These are phyloP conservation scores for Oxalis stricta DNA, from an alignment of 441 rosid genomes.

Conservation along the genomic window DNA sequence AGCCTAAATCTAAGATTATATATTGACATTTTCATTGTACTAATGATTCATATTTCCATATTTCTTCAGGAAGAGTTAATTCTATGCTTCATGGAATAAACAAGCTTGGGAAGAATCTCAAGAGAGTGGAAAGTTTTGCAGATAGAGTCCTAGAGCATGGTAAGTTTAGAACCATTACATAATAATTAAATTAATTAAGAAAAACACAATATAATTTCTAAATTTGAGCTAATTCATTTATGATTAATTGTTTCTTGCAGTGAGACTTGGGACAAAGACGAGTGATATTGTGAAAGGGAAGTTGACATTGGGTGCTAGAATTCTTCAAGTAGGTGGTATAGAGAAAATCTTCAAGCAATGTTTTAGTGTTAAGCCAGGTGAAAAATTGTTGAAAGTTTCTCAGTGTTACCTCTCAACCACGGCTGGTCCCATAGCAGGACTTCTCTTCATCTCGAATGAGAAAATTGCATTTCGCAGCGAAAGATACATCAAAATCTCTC, in stretches of 20 bases:
- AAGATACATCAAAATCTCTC: slow-evolving; percentile 40
- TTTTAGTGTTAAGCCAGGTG: slow-evolving; percentile 29
- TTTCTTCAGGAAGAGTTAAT: not conserved
- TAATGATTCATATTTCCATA: too few relatives aligned
- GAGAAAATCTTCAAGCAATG: slow-evolving; percentile 38
- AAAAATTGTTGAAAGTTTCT: slow-evolving; percentile 35
- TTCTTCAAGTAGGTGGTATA: slow-evolving; percentile 52
- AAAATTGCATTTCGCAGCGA: slow-evolving; percentile 63
- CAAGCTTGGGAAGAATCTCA: not conserved
- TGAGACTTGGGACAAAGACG: slow-evolving; percentile 39
- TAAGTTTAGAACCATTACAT: not conserved
- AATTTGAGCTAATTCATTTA: too few relatives aligned
- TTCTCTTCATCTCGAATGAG: slow-evolving; percentile 41
- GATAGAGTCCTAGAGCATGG: not conserved
- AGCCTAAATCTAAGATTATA: not conserved
- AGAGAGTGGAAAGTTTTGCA: not conserved
- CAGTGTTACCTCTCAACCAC: slow-evolving; percentile 65
- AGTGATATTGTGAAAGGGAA: slow-evolving; percentile 51
- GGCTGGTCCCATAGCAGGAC: slow-evolving; percentile 59
- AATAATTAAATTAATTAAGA: too few relatives aligned
- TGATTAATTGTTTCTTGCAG: slow-evolving; percentile 10
- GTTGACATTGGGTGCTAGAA: slow-evolving; percentile 48
- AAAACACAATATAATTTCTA: too few relatives aligned
- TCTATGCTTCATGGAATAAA: not conserved
- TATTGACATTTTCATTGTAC: too few relatives aligned